Conservation (phyloP, 2,329 filamentous ascomycete species). For the Cercospora sesami region DNA sequence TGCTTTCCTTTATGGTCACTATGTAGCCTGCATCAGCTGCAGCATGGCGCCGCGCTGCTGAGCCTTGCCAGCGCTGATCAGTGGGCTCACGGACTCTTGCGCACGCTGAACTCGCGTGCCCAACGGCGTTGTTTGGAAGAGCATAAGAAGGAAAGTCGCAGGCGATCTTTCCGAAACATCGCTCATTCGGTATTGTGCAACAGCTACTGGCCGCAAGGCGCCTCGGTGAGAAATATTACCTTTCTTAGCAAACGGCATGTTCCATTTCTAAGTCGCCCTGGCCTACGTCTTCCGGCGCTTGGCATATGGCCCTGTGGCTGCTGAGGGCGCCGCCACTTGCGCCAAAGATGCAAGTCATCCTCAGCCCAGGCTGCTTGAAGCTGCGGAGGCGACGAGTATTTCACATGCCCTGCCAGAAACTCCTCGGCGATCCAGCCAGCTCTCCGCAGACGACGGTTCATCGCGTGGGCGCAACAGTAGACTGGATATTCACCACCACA, state of each 20-base stretch:
- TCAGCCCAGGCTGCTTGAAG: background rate
- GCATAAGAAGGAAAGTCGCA: background rate
- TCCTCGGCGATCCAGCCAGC: background rate
- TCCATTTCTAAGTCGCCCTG: background rate
- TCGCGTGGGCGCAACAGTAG: too few relatives aligned
- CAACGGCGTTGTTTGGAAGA: background rate
- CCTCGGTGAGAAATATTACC: background rate
- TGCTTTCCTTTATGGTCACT: background rate
- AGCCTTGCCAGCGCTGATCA: background rate
- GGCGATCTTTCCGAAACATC: background rate
- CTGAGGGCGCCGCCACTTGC: background rate
- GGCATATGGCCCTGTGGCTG: background rate
- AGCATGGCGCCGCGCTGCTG: background rate
- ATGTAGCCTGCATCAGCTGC: background rate
- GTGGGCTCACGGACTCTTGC: background rate
- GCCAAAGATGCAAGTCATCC: background rate
- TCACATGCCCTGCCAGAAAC: background rate
- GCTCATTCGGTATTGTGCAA: background rate
- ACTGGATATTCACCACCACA: background rate
- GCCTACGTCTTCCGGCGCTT: constrained; percentile 1
- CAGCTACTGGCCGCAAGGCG: background rate
- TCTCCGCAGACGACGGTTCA: background rate
- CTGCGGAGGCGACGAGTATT: background rate
- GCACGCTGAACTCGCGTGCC: background rate
- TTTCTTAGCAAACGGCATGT: background rate